phyloP scores from a whole-genome alignment of 768 basidiomycete species.

The Mycena venus region DNA sequence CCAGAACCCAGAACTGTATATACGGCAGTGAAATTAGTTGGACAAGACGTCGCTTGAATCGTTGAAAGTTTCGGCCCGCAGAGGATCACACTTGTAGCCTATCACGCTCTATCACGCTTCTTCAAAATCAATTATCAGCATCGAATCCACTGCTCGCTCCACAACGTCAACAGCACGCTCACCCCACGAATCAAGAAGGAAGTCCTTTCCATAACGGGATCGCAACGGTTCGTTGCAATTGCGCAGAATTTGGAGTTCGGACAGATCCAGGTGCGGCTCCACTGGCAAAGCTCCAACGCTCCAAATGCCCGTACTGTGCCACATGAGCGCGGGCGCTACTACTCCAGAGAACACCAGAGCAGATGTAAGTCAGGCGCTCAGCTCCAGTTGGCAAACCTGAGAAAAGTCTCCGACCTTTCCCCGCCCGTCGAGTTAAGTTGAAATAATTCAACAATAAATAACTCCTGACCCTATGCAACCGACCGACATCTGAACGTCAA shows the following conservation, averaged over 20 bases:
- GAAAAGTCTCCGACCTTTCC: background rate
- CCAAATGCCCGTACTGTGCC: background rate
- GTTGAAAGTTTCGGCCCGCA: too few relatives aligned
- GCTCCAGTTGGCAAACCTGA: background rate
- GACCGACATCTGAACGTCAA: background rate
- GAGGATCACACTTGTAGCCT: too few relatives aligned
- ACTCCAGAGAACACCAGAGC: background rate
- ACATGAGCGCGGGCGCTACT: conserved; percentile 7
- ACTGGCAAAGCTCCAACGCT: conserved; percentile 1
- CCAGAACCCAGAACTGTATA: too few relatives aligned
- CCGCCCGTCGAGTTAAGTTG: background rate
- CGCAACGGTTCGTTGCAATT: conserved; percentile 15
- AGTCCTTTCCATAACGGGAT: background rate
- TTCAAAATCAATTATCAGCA: too few relatives aligned
- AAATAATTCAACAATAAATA: background rate
- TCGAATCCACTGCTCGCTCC: too few relatives aligned
- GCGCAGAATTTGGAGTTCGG: too few relatives aligned
- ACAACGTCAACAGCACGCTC: too few relatives aligned
- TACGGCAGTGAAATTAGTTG: too few relatives aligned
- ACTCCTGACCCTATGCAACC: background rate
- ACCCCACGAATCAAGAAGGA: too few relatives aligned
- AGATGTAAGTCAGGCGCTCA: background rate
- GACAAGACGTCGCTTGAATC: too few relatives aligned
- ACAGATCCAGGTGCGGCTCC: background rate
- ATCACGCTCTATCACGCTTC: too few relatives aligned